These are phyloP conservation scores for Phytophthora constricta DNA, from an alignment of 352 stramenopile genomes.

Conservation along the genomic window DNA sequence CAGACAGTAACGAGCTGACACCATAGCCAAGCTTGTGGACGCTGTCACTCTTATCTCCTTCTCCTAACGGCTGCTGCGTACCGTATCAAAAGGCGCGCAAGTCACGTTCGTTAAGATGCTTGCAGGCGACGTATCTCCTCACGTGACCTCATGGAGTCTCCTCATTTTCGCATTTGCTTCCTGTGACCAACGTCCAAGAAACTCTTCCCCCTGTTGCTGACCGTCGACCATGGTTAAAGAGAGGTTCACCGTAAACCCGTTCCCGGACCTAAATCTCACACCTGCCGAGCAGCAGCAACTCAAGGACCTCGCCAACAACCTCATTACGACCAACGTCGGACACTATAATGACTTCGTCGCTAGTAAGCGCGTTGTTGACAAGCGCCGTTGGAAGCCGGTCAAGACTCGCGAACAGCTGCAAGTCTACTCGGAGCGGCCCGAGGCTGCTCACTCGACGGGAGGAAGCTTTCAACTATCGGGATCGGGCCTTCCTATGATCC, in stretches of 20 bases:
- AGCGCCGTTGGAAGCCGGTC: conserved; percentile 21
- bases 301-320: conserved; percentile 19
- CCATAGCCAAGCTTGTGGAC: too few relatives aligned
- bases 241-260: conserved; percentile 30
- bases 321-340: conserved; percentile 21
- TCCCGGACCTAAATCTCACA: too few relatives aligned
- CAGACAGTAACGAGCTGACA: too few relatives aligned
- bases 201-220: not conserved
- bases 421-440: conserved; percentile 23
- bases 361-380: conserved; percentile 28
- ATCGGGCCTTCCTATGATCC: not conserved
- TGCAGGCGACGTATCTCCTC: too few relatives aligned
- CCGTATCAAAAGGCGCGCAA: too few relatives aligned
- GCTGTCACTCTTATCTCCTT: too few relatives aligned
- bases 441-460: not conserved
- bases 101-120: too few relatives aligned
- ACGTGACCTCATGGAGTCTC: too few relatives aligned
- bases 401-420: conserved; percentile 24
- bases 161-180: not conserved
- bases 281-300: conserved; percentile 11
- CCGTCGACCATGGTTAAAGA: conserved; percentile 18
- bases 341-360: conserved; percentile 29
- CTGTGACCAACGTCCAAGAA: not conserved
- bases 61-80: too few relatives aligned
- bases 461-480: not conserved